Evolutionary conservation across 176 grass and related monocot species (phyloP).

Genomic region (Ensete ventricosum): DNA sequence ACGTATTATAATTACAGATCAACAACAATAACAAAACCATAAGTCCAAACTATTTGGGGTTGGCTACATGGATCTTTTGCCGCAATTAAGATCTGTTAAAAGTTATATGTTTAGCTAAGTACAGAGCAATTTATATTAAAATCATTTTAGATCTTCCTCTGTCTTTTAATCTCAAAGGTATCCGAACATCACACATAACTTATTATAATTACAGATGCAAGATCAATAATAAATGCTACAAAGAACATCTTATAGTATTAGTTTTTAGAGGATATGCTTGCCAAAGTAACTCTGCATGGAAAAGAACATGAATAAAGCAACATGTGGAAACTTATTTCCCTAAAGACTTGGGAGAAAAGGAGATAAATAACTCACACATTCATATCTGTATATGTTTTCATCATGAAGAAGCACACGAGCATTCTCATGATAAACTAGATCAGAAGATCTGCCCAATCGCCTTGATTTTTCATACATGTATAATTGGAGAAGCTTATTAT

Average conservation of each 20-base stretch:
- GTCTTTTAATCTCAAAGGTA: too few relatives aligned
- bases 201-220: too few relatives aligned
- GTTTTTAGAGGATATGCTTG: too few relatives aligned
- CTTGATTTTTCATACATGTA: constrained; percentile 94
- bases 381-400: constrained; percentile 88
- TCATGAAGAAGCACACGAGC: constrained; percentile 87
- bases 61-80: too few relatives aligned
- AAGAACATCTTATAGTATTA: background rate
- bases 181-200: too few relatives aligned
- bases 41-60: too few relatives aligned
- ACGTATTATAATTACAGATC: too few relatives aligned
- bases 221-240: background rate
- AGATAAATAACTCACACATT: constrained; percentile 59
- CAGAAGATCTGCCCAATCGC: constrained; percentile 64
- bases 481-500: constrained; percentile 93
- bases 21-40: too few relatives aligned
- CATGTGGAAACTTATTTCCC: background rate
- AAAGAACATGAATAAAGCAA: background rate
- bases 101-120: too few relatives aligned
- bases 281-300: background rate
- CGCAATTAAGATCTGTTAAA: too few relatives aligned
- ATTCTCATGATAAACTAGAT: constrained; percentile 97
- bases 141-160: too few relatives aligned
- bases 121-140: too few relatives aligned
- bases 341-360: background rate